A percentile compares a stretch with the other conserved stretches of the same genome.
phyloP scores from a whole-genome alignment of 108 stramenopile species.

The Pseudonitzschia delicatissima region DNA sequence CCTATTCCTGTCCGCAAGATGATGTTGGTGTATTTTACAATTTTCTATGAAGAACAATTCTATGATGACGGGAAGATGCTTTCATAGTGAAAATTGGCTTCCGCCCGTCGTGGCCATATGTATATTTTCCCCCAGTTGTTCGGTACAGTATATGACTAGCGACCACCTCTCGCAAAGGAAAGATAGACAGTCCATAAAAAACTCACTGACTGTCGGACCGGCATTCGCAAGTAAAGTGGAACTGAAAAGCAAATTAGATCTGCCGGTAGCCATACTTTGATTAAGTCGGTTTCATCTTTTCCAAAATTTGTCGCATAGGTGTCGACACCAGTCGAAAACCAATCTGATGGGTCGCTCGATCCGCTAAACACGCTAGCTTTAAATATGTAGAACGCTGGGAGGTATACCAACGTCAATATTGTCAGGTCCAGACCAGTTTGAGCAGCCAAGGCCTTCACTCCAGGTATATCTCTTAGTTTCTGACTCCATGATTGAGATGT shows the following conservation, averaged over 20 bases:
- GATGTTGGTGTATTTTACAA: too few relatives aligned
- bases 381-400: conserved; percentile 75
- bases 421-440: conserved; percentile 63
- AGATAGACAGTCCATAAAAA: conserved; percentile 72
- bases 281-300: conserved; percentile 55
- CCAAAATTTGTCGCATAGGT: conserved; percentile 48
- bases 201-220: conserved; percentile 55
- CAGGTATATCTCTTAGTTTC: conserved; percentile 48
- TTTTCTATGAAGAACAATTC: too few relatives aligned
- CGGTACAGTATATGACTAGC: too few relatives aligned
- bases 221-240: conserved; percentile 60
- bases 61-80: too few relatives aligned
- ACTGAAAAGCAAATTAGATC: conserved; percentile 64
- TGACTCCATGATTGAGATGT: conserved; percentile 49
- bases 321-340: conserved; percentile 45
- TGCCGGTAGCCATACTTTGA: conserved; percentile 59
- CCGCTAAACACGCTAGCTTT: conserved; percentile 64
- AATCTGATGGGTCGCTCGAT: conserved; percentile 41
- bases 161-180: conserved; percentile 59
- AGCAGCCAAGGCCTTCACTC: conserved; percentile 46
- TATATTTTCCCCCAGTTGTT: too few relatives aligned
- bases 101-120: too few relatives aligned
- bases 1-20: too few relatives aligned
- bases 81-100: too few relatives aligned
- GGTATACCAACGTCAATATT: conserved; percentile 50